Evolutionary conservation across 208 protist genomes (phyloP), one percentile per base, ranked within the genome.

Genomic region (Trypanosomatidae sp.): DNA sequence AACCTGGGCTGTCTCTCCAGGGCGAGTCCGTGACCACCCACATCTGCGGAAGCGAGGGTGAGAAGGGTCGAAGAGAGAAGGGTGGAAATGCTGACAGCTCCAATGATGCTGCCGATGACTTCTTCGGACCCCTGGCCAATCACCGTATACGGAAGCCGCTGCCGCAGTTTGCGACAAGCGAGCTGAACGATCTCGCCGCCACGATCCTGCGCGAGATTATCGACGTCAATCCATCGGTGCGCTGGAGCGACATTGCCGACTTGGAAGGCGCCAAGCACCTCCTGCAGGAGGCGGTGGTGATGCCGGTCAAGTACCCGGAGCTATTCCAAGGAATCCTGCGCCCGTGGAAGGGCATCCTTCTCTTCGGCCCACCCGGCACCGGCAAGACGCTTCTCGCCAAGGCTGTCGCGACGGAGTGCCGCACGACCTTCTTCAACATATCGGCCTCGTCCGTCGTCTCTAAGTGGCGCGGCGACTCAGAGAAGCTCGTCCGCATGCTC

Each of bases 351-450:
- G 98, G 97, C 10, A 97, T 99, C 65, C 85, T 99, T 0, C 88
- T 99, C 67, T 98, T 98, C 77, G 98, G 98, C 2, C 98, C 98
- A 2, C 98, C 98, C 2, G 99, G 99, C 15, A 99, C 98, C 1
- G 99, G 98, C 44, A 99, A 99, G 84, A 99, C 98, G 30, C 89
- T 99, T 76, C 88, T 99, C 33, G 98, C 98, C 30, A 98, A 99
- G 77, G 98, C 97, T 10, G 95, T 98, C 30, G 98, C 98, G 5
- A 98, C 94, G 33, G 94, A 99, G 94, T 99, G 96, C 81, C 78
- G 90, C 25, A 99, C 98, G 1, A 99, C 98, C 44, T 99, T 99
- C 84, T 99, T 99, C 86, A 99, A 99, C 86, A 98, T 99, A 15
- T 96, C 97, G 22, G 91, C 98, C 7, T 95, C 96, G 8, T 97